These are phyloP conservation scores for Klebsormidium nitens DNA, from an alignment of 139 green algal genomes.

Conservation along the genomic window DNA sequence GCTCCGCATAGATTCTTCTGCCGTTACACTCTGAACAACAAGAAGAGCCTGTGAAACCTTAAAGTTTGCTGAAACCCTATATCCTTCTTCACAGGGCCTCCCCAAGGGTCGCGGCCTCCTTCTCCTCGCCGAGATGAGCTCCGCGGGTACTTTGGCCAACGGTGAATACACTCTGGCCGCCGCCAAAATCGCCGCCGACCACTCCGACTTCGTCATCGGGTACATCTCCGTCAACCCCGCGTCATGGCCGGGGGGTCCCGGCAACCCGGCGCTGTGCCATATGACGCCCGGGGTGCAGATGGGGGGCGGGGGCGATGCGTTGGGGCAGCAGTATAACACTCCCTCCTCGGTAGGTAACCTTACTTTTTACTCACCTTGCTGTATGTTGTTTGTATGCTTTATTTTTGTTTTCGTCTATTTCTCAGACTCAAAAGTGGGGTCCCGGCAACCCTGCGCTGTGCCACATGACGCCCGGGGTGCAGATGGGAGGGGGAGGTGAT, in stretches of 20 bases:
- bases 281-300: conserved; percentile 99
- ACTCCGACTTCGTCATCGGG: conserved; percentile 96
- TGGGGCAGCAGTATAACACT: conserved; percentile 99
- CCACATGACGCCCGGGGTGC: conserved; percentile 98
- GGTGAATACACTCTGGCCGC: conserved; percentile 84
- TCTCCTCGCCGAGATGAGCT: conserved; percentile 92
- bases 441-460: too few species aligned
- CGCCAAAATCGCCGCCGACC: conserved; percentile 61
- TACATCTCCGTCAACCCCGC: conserved; percentile 91
- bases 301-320: conserved; percentile 71
- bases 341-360: conserved; percentile 45
- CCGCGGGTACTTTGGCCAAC: conserved; percentile 82
- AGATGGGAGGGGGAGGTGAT: conserved; percentile 82
- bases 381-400: too few species aligned
- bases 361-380: neutral
- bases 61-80: too few species aligned
- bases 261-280: conserved; percentile 75
- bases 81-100: conserved; percentile 23
- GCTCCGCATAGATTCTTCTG: too few species aligned
- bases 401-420: too few species aligned
- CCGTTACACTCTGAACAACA: too few species aligned
- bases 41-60: too few species aligned
- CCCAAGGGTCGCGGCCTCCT: conserved; percentile 60
- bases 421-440: too few species aligned
- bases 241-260: conserved; percentile 54